These are phyloP conservation scores for Fraxinus sp. DNA, from an alignment of 305 asterid species.

Conservation along the genomic window DNA sequence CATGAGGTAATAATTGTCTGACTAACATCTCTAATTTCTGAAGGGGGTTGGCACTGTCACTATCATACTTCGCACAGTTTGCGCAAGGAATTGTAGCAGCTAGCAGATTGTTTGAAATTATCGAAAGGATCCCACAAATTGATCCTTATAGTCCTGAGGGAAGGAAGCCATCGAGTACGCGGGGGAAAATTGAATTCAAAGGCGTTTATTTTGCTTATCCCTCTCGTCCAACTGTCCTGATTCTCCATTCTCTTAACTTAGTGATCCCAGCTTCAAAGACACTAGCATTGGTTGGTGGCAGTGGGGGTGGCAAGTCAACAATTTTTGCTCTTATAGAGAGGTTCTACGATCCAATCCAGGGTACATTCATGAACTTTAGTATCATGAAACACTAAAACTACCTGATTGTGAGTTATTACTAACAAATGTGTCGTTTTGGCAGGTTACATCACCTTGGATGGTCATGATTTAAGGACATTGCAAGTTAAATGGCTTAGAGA, in stretches of 20 bases:
- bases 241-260: conserved; percentile 58
- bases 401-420: background rate
- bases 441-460: conserved; percentile 69
- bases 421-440: conserved; percentile 13
- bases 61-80: conserved; percentile 79
- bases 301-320: conserved; percentile 86
- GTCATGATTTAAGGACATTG: conserved; percentile 63
- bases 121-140: conserved; percentile 61
- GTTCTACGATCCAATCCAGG: conserved; percentile 71
- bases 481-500: conserved; percentile 81
- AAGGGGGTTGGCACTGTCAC: conserved; percentile 81
- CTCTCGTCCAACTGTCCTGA: conserved; percentile 59
- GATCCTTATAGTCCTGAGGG: conserved; percentile 71
- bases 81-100: conserved; percentile 89
- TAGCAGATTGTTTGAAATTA: conserved; percentile 61
- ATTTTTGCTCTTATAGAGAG: conserved; percentile 75
- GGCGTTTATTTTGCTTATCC: conserved; percentile 68
- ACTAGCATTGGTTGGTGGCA: conserved; percentile 66
- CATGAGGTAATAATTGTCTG: background rate
- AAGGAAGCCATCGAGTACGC: conserved; percentile 44
- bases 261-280: conserved; percentile 64
- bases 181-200: conserved; percentile 65
- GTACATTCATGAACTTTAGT: conserved; percentile 26
- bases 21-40: background rate
- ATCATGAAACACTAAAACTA: background rate